Base-by-base conservation (phyloP, 1,284 basidiomycete genomes). In the Tilletia horrida region DNA sequence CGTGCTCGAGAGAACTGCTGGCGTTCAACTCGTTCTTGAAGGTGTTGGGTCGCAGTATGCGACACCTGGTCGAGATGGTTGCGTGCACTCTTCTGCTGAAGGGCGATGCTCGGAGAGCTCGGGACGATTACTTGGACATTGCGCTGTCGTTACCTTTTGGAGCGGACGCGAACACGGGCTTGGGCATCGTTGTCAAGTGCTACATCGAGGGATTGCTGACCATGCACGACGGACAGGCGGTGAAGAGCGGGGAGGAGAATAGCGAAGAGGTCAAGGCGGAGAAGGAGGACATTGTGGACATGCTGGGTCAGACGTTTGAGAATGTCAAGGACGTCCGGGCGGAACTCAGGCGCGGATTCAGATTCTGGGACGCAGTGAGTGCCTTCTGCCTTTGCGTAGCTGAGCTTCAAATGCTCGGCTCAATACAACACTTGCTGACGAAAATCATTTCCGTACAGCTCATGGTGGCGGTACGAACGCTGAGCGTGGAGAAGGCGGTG, bases 21-120 rank as follows among this genome's bases (percentile, higher is more conserved):
- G 93, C 96, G 64, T 99, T 98, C 88, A 98, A 97, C 85, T 93
- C 93, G 59, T 98, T 98, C 82, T 88, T 95, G 74, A 89, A 91
- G 68, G 89, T 91, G 44, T 86, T 97, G 69, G 90, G 91, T 66
- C 89, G 94, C 71, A 90, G 93, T 29, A 86, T 98, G 76, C 88
- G 96, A 67, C 91, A 90, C 66, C 85, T 98, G 71, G 85, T 96
- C 67, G 96, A 99, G 83, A 90, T 93, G 73, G 90, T 92, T 64
- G 89, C 91, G 70, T 84, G 95, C 74, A 94, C 95, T 83, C 90
- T 97, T 87, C 85, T 99, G 43, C 85, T 99, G 25, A 88, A 92
- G 31, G 88, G 88, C 35, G 93, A 97, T 77, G 92, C 91, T 23
- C 87, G 90, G 57, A 86, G 92, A 61, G 87, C 87, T 61, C 87